Conservation (phyloP, 441 rosid species). For the Gossypium lobatum region DNA sequence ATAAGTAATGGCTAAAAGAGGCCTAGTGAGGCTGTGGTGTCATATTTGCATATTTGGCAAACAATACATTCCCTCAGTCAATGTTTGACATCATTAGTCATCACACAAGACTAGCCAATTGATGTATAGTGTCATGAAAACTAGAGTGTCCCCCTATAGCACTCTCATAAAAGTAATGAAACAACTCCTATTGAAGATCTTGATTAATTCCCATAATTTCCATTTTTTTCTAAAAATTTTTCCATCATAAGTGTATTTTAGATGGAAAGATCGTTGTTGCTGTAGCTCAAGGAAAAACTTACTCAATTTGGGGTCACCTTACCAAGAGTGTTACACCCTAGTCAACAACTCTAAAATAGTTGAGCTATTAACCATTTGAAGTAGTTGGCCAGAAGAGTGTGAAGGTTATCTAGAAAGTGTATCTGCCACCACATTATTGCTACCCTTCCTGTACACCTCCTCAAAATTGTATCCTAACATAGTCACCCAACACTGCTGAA, state of each 20-base stretch:
- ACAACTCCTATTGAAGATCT: not conserved
- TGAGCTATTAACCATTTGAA: not conserved
- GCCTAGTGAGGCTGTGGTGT: rapidly evolving
- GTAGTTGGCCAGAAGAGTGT: no score
- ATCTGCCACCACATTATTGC: not conserved
- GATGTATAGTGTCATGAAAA: not conserved
- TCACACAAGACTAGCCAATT: not conserved
- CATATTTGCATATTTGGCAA: not conserved
- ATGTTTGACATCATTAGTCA: not conserved
- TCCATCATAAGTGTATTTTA: not conserved
- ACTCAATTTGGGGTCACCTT: no score
- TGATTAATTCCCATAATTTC: not conserved
- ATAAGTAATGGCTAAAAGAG: not conserved
- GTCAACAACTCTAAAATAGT: no score
- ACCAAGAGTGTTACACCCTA: no score
- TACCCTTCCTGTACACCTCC: not conserved
- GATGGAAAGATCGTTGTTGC: no score
- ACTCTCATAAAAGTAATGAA: not conserved
- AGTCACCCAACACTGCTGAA: not conserved
- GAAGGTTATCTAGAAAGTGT: not conserved
- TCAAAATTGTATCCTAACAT: no score
- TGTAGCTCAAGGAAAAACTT: no score
- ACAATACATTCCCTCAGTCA: not conserved
- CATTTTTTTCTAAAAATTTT: no score
- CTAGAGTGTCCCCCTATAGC: not conserved